Evolutionary conservation across 495 filamentous ascomycete species (phyloP).

Genomic region (Pseudotulostoma volvatum): DNA sequence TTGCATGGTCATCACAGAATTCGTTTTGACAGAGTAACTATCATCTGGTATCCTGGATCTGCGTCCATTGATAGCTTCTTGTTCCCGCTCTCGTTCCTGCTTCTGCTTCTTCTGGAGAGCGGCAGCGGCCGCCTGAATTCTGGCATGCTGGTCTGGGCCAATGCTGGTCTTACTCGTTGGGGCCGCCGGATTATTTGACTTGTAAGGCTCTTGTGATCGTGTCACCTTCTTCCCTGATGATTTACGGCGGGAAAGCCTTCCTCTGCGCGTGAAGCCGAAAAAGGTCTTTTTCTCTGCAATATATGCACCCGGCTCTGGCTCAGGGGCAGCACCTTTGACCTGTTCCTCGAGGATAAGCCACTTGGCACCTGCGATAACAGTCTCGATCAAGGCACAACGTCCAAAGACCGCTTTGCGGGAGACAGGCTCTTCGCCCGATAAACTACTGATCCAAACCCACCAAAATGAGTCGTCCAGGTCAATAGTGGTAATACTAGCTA

Average conservation of each 20-base stretch:
- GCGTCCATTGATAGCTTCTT: conserved; percentile 15
- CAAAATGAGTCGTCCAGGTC: conserved; percentile 94
- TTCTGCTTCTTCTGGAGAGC: conserved; percentile 56
- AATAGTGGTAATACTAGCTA: conserved; percentile 75
- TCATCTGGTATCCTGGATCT: conserved; percentile 22
- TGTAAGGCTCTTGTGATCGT: conserved; percentile 35
- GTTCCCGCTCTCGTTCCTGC: conserved; percentile 1
- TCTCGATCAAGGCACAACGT: conserved; percentile 83
- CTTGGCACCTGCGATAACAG: conserved; percentile 56
- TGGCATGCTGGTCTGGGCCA: conserved; percentile 79
- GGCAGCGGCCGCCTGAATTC: conserved; percentile 76
- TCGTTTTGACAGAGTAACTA: conserved; percentile 54
- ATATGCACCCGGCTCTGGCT: conserved; percentile 68
- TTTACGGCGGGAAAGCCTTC: conserved; percentile 48
- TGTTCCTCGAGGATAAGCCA: conserved; percentile 97
- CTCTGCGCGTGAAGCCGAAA: conserved; percentile 65
- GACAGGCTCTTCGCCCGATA: conserved; percentile 75
- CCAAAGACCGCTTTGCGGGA: conserved; percentile 86
- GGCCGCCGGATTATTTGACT: conserved; percentile 22
- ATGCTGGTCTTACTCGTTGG: conserved; percentile 73
- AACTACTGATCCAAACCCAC: conserved; percentile 99
- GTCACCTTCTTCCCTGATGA: conserved; percentile 40
- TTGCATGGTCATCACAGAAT: conserved; percentile 81
- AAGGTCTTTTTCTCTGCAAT: conserved; percentile 88
- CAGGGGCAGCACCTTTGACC: conserved; percentile 79